Evolutionary conservation across 306 rosid species (phyloP).

Genomic region (Acacia acuminata): DNA sequence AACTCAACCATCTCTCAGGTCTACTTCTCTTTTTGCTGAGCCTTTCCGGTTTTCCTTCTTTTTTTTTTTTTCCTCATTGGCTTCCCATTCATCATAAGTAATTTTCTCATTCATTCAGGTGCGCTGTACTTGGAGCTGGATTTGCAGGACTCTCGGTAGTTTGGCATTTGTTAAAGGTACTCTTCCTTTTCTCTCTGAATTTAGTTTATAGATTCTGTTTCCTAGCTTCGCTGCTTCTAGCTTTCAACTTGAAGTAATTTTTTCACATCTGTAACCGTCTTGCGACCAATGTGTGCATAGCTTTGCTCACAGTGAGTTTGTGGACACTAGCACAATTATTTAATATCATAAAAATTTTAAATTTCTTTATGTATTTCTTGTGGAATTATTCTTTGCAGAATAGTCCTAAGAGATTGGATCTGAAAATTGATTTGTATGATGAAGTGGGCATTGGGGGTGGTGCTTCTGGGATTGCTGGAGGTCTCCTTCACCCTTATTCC

Average conservation of each 20-base stretch:
- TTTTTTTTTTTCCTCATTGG: neutral
- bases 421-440: constrained; percentile 69
- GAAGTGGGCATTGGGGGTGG: constrained; percentile 92
- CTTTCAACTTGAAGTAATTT: neutral
- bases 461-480: constrained; percentile 90
- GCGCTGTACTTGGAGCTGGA: constrained; percentile 96
- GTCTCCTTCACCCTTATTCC: constrained; percentile 94
- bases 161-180: constrained; percentile 75
- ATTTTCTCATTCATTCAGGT: constrained; percentile 38
- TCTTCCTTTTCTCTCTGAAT: constrained; percentile 1
- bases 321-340: neutral
- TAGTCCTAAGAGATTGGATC: constrained; percentile 58
- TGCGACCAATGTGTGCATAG: neutral
- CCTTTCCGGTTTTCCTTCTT: neutral
- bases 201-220: neutral
- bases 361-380: neutral
- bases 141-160: constrained; percentile 89
- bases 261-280: neutral
- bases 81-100: neutral
- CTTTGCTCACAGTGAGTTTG: neutral
- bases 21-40: neutral
- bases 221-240: neutral
- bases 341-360: neutral
- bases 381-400: constrained; percentile 48
- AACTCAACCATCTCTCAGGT: constrained; percentile 61